Base-by-base conservation (phyloP, 768 basidiomycete genomes). In the Naematelia encephala region DNA sequence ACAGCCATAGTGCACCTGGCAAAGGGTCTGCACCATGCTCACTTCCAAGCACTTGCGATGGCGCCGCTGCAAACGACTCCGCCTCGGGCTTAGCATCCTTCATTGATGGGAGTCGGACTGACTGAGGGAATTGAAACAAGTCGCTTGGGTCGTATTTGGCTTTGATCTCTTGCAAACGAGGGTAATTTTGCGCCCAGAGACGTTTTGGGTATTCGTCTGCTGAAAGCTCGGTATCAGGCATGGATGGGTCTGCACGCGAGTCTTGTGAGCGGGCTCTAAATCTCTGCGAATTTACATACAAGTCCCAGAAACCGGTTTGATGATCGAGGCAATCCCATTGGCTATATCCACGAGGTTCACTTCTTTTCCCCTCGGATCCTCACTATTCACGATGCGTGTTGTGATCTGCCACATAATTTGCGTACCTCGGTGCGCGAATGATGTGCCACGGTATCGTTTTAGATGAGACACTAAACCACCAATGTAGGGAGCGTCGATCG, bases 161-260 rank as follows among this genome's bases (percentile, higher is more conserved):
- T 60, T 80, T 80, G 50, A 80, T 56, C 51, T 64, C 59, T 53
- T 79, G 80, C 54, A 82, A 66, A 45, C 72, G 69, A 0, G 72
- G 58, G 54, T 81, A 80, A 57, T 80, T 79, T 16, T 39, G 34
- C 34, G 34, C 34, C 34, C 34, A 39, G 34, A 39, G 34, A 8
- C 16, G 8, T 16, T 39, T 39, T 39, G 34, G 34, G 16, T 39
- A 39, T 16, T 39, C 34, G 34, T 39, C 34, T 39, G 34, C 34
- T 16, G 34, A 39, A 16, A 8, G 34, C 16, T 39, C 34, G 34
- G 34, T 39, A 39, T 39, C 34, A 16, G 34, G 34, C 34, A 39
- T 39, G 34, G 34, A 39, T 39, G 34, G 34, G 16, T 39, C 34
- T 39, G 8, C 8, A 39, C n/a, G n/a, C n/a, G n/a, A n/a, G n/a